These are phyloP conservation scores for Euphrasia confusa DNA, from an alignment of 257 asterid species.

Conservation along the genomic window DNA sequence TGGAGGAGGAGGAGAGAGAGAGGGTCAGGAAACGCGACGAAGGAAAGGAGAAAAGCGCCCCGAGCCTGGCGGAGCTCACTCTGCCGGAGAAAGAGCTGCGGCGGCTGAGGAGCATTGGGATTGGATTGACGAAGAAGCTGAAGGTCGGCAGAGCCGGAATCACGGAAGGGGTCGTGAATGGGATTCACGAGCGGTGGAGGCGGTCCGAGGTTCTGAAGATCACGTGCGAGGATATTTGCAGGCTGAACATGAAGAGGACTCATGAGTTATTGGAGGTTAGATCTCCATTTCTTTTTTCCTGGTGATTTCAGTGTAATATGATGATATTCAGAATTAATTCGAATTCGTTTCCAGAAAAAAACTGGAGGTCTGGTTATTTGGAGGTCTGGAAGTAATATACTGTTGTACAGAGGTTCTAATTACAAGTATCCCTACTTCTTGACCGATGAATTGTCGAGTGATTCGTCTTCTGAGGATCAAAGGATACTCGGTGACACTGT, in stretches of 20 bases:
- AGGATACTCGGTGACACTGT: slow-evolving; percentile 27
- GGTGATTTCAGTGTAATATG: slow-evolving; percentile 6
- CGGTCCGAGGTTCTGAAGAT: slow-evolving; percentile 72
- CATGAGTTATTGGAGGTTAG: slow-evolving; percentile 89
- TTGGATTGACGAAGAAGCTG: slow-evolving; percentile 62
- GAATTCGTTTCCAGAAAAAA: slow-evolving; percentile 59
- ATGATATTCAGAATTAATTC: slow-evolving; percentile 18
- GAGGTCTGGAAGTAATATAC: slow-evolving; percentile 91
- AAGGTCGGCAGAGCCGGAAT: slow-evolving; percentile 88
- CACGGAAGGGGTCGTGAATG: slow-evolving; percentile 94
- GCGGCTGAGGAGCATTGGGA: slow-evolving; percentile 64
- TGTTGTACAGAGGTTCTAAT: slow-evolving; percentile 79
- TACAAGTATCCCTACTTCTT: slow-evolving; percentile 91
- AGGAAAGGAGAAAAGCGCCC: slow-evolving; percentile 39
- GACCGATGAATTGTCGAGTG: slow-evolving; percentile 28
- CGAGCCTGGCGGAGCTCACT: slow-evolving; percentile 80
- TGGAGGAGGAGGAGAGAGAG: slow-evolving; percentile 63
- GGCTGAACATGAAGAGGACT: slow-evolving; percentile 96
- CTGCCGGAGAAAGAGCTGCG: slow-evolving; percentile 56
- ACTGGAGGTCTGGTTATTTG: slow-evolving; percentile 96
- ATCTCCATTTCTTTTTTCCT: not conserved
- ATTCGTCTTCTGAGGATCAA: slow-evolving; percentile 31
- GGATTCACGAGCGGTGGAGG: slow-evolving; percentile 98
- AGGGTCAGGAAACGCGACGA: slow-evolving; percentile 45
- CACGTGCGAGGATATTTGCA: slow-evolving; percentile 74